Evolutionary conservation across 2,329 filamentous ascomycete genomes (phyloP), one percentile per base, ranked within the genome.

Genomic region (Paradendryphiella salina): DNA sequence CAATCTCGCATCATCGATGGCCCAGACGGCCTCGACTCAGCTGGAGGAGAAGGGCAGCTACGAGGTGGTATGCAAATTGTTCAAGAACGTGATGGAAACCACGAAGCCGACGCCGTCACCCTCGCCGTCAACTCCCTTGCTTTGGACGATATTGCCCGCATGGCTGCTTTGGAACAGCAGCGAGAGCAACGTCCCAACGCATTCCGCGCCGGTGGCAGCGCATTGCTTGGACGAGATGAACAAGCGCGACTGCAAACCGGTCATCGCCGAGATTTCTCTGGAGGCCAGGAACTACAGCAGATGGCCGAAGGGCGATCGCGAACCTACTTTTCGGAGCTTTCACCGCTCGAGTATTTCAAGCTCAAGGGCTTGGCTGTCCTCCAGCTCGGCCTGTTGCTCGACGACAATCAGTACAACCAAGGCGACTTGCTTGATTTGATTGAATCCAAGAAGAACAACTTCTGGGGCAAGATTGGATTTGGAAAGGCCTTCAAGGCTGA

Each of bases 401-500:
- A 96, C 63, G 91, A 96, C 61, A 85, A 86, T 3, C 86, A 96
- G 63, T 97, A 97, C 73, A 89, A 87, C n/a, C 82, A 97, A 51
- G 94, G 97, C 60, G 94, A 99, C 68, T 80, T 99, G 1, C 82
- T 97, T 11, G 85, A 89, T 54, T 84, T 99, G 41, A 97, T 99
- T 56, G 94, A 99, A 73, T 90, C 90, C 2, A 87, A 90, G 67
- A 95, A 96, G 56, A 85, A 90, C 18, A 97, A 90, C 0, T 96
- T 99, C 75, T 99, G 94, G 94, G 94, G 93, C 73, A 96, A 96
- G 65, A 92, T 99, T 57, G 93, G 92, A 59, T 91, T 99, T 58
- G 93, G 92, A 56, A 96, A 96, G 70, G 93, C 92, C 63, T 52
- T 52, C 34, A 52, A 52, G 26, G 50, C 45, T 10, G 50, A 52